Conservation (phyloP, 2,329 filamentous ascomycete genomes). For the Arthrobotrys entomopaga region DNA sequence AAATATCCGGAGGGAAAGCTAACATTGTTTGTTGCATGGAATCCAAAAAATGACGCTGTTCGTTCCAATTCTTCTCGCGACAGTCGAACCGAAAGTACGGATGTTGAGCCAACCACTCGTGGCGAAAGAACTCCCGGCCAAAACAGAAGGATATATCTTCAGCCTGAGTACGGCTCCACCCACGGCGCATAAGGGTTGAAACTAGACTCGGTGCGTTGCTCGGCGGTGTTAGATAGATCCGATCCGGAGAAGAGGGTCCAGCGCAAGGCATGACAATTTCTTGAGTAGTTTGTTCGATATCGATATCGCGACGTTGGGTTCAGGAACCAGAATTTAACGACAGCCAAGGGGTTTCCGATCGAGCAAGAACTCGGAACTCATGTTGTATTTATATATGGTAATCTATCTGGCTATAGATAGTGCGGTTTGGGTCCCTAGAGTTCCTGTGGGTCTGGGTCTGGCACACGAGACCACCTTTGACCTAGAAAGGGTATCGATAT, state of each 20-base stretch:
- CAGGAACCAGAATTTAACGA: background rate
- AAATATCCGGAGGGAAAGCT: no score
- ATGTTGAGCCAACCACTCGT: background rate
- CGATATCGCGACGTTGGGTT: background rate
- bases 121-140: background rate
- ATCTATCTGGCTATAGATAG: no score
- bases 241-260: background rate
- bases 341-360: background rate
- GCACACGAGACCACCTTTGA: no score
- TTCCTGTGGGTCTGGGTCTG: no score
- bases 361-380: background rate
- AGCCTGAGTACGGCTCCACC: constrained; percentile 1
- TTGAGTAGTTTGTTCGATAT: background rate
- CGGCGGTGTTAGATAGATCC: constrained; percentile 2
- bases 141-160: constrained; percentile 10
- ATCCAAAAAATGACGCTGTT: no score
- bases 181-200: background rate
- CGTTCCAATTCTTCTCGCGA: background rate
- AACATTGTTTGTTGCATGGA: no score
- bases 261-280: background rate
- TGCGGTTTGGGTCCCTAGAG: no score
- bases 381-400: no score
- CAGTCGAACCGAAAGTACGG: constrained; percentile 6
- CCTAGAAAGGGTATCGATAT: no score
- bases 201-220: background rate